phyloP scores from a whole-genome alignment of 2,329 filamentous ascomycete genomes.

The Coleophoma crateriformis region DNA sequence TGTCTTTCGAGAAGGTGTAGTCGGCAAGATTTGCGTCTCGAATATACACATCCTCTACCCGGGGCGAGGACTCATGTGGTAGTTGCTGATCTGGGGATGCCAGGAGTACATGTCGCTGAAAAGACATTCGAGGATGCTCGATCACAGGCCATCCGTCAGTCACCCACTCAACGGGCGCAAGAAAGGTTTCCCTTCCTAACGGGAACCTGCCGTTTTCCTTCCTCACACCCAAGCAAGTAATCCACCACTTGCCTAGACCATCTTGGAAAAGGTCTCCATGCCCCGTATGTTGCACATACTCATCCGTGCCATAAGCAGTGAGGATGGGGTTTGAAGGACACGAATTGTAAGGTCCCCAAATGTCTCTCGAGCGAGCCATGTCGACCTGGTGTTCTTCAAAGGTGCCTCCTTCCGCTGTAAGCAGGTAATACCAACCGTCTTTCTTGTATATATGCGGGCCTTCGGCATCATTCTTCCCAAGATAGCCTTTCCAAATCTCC shows the following conservation, averaged over 20 bases:
- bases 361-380: slow-evolving; percentile 42
- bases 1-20: not conserved
- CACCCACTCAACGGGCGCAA: slow-evolving; percentile 36
- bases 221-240: slow-evolving; percentile 25
- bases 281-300: slow-evolving; percentile 32
- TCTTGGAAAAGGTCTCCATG: slow-evolving; percentile 37
- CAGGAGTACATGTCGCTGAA: not conserved
- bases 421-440: slow-evolving; percentile 53
- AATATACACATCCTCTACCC: not conserved
- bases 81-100: too few relatives aligned
- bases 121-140: slow-evolving; percentile 20
- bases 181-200: slow-evolving; percentile 36
- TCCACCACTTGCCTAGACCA: slow-evolving; percentile 33
- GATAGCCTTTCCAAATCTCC: slow-evolving; percentile 37
- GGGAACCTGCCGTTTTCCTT: not conserved
- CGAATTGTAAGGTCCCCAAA: slow-evolving; percentile 58
- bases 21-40: not conserved
- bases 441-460: slow-evolving; percentile 54
- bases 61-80: not conserved
- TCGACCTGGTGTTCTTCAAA: slow-evolving; percentile 57
- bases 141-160: slow-evolving; percentile 38
- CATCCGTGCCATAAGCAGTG: slow-evolving; percentile 37
- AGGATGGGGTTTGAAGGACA: slow-evolving; percentile 54
- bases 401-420: slow-evolving; percentile 56
- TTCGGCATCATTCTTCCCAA: slow-evolving; percentile 43